Evolutionary conservation across 192 early-diverging fungal genomes (phyloP), one percentile per base, ranked within the genome.

Genomic region (Coemansia sp.): DNA sequence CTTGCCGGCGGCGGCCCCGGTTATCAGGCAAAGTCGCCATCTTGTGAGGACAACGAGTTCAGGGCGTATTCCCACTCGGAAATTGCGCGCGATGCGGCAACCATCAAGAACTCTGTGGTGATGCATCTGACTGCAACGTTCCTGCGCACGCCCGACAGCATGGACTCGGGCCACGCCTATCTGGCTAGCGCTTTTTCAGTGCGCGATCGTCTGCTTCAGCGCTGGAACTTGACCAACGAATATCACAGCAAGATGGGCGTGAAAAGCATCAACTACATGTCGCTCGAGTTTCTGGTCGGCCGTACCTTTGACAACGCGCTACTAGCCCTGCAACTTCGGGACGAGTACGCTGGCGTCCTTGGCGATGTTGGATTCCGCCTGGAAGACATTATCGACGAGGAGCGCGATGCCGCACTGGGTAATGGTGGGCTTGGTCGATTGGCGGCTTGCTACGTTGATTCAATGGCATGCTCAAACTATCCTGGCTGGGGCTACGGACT

Each of bases 371-470:
- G 97, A 19, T 98, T 98, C 82, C 78, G 83, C 30, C 78, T 98
- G 64, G 97, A 98, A 72, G 95, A 98, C 65, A 73, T 93, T 52
- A 85, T 98, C 49, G 88, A 92, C 64, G 88, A 97, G 79, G 97
- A 98, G 82, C 85, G 87, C 59, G 96, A 98, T 71, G 94, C 97
- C 7, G 97, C 94, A 3, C 88, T 98, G 31, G 97, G 97, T 38
- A 98, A 98, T 71, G 97, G 97, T 64, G 97, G 97, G 71, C 83
- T 98, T 7, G 97, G 95, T 55, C 92, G 96, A 32, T 83, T 98
- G 56, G 97, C 97, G 2, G 97, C 97, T 47, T 98, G 97, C 76
- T 98, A 95, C 65, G 94, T 98, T 88, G 92, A 97, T 78, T 96
- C 95, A 30, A 73, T 98, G 72, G 94, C 97, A 28, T 93, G 93